phyloP scores from a whole-genome alignment of 306 rosid genomes.

The Dryas drummondii region DNA sequence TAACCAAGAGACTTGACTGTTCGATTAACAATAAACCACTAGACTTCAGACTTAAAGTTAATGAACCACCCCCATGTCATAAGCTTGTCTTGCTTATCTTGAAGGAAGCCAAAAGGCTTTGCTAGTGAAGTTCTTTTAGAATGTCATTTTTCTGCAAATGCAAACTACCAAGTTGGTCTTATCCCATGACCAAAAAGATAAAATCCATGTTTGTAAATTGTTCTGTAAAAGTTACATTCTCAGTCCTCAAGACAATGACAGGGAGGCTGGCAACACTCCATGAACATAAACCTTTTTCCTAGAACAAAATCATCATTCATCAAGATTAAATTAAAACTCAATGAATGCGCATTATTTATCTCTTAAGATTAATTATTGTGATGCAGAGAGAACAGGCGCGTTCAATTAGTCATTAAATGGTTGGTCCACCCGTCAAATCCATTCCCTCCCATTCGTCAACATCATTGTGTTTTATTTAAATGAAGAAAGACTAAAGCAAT shows the following conservation, averaged over 20 bases:
- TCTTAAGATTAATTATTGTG: background rate
- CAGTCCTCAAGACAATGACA: too few species aligned
- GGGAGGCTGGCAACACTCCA: background rate
- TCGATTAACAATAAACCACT: too few species aligned
- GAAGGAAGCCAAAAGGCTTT: too few species aligned
- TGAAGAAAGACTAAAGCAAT: background rate
- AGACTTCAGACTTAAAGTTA: too few species aligned
- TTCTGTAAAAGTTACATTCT: too few species aligned
- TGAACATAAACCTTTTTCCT: background rate
- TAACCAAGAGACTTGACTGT: too few species aligned
- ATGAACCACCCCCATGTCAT: too few species aligned
- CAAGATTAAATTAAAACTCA: background rate
- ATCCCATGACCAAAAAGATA: background rate
- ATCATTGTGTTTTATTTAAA: background rate
- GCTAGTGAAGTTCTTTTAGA: too few species aligned
- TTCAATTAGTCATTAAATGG: background rate
- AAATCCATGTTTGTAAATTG: too few species aligned
- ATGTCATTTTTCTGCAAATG: background rate
- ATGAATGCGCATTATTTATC: background rate
- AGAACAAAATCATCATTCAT: too few species aligned
- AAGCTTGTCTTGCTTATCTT: too few species aligned
- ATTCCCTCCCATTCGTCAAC: background rate
- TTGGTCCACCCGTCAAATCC: conserved; percentile 1
- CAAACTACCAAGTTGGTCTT: background rate
- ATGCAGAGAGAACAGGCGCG: background rate